Conservation (phyloP, 768 basidiomycete species). For the Clathrus columnatus region DNA sequence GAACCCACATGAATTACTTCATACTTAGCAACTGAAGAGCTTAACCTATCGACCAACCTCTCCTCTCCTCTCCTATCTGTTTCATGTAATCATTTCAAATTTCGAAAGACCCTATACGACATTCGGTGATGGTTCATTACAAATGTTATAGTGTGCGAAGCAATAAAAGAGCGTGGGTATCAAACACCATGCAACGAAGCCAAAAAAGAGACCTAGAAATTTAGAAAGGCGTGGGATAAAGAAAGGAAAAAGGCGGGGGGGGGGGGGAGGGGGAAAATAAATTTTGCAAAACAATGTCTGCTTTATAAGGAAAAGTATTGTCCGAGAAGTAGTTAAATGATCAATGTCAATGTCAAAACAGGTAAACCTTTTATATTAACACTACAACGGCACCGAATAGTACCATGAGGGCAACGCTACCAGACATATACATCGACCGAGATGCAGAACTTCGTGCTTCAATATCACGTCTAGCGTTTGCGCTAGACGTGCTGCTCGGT, state of each 20-base stretch:
- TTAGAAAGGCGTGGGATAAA: not conserved
- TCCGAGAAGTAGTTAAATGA: not conserved
- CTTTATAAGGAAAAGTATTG: not conserved
- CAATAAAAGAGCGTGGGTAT: not conserved
- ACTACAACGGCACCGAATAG: not conserved
- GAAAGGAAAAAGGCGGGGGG: not conserved
- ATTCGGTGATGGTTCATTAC: not conserved
- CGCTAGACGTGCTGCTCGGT: slow-evolving; percentile 32
- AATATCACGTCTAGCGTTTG: not conserved
- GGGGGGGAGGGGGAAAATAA: not conserved
- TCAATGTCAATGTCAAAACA: not conserved
- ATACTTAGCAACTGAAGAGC: too few relatives aligned
- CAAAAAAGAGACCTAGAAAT: not conserved
- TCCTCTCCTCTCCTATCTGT: too few relatives aligned
- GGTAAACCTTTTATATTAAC: not conserved
- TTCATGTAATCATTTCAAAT: too few relatives aligned
- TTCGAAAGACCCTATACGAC: too few relatives aligned
- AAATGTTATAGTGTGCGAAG: too few relatives aligned
- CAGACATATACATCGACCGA: not conserved
- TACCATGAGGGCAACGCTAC: not conserved
- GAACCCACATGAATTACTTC: too few relatives aligned
- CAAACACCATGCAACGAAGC: not conserved
- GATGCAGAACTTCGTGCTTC: not conserved
- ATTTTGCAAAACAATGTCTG: not conserved
- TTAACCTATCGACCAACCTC: too few relatives aligned